Evolutionary conservation across 495 filamentous ascomycete species (phyloP).

Genomic region (Immersiella caudata): DNA sequence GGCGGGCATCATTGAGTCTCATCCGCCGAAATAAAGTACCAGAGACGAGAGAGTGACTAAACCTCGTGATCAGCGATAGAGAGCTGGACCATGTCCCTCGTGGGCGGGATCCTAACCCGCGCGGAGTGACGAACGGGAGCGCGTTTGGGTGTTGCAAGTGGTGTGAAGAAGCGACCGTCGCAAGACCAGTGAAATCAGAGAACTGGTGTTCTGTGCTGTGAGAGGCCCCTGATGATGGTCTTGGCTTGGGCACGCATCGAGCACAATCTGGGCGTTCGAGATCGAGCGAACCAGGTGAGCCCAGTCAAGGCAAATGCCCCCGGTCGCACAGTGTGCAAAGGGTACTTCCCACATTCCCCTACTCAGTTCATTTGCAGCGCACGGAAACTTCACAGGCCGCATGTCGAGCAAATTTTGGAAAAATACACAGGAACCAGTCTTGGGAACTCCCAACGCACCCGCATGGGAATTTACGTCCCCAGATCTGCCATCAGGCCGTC

Average conservation of each 20-base stretch:
- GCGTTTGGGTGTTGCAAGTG: background rate
- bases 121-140: background rate
- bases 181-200: conserved; percentile 7
- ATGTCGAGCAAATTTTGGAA: conserved; percentile 15
- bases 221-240: conserved; percentile 2
- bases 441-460: background rate
- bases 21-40: conserved; percentile 7
- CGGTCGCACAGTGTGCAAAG: background rate
- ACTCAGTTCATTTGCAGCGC: background rate
- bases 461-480: background rate
- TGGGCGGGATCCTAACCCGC: background rate
- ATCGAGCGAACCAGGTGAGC: conserved; percentile 9
- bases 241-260: conserved; percentile 1
- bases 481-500: background rate
- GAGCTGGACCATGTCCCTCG: background rate
- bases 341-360: background rate
- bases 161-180: conserved; percentile 9
- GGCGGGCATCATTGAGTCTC: background rate
- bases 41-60: background rate
- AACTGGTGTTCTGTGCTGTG: background rate
- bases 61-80: conserved; percentile 1
- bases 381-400: background rate
- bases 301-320: background rate
- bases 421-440: conserved; percentile 1
- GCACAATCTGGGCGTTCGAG: conserved; percentile 4